Conservation (phyloP, 768 basidiomycete genomes). For the Russula lepida region DNA sequence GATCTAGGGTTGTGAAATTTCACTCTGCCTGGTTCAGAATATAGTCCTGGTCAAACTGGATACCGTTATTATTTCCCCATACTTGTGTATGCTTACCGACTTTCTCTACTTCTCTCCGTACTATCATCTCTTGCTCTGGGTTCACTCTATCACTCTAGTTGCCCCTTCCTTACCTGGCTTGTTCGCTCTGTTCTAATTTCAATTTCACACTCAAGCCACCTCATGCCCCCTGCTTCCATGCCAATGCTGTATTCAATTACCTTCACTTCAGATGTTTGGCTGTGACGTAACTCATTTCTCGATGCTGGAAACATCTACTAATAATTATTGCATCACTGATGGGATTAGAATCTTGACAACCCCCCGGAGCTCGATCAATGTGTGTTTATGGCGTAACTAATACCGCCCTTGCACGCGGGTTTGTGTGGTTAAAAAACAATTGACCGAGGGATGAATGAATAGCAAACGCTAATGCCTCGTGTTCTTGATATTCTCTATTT, state of each 20-base stretch:
- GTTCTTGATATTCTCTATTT: conserved; percentile 57
- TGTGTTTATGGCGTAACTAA: background rate
- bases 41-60: conserved; percentile 4
- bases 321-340: background rate
- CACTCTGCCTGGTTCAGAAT: background rate
- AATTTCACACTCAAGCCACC: background rate
- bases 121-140: background rate
- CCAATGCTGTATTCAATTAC: conserved; percentile 8
- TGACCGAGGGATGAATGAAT: background rate
- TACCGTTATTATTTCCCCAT: conserved; percentile 6
- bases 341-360: background rate
- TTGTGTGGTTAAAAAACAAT: background rate
- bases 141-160: background rate
- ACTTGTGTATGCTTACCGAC: conserved; percentile 5
- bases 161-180: background rate
- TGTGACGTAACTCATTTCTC: background rate
- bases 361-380: background rate
- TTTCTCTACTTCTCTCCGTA: background rate
- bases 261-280: conserved; percentile 4
- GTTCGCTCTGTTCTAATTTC: background rate
- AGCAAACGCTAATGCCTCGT: background rate
- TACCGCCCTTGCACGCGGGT: background rate
- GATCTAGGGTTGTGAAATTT: conserved; percentile 16
- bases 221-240: background rate
- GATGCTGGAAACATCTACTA: background rate